Conservation (phyloP, 139 green algal species). For the Closterium sp. region DNA sequence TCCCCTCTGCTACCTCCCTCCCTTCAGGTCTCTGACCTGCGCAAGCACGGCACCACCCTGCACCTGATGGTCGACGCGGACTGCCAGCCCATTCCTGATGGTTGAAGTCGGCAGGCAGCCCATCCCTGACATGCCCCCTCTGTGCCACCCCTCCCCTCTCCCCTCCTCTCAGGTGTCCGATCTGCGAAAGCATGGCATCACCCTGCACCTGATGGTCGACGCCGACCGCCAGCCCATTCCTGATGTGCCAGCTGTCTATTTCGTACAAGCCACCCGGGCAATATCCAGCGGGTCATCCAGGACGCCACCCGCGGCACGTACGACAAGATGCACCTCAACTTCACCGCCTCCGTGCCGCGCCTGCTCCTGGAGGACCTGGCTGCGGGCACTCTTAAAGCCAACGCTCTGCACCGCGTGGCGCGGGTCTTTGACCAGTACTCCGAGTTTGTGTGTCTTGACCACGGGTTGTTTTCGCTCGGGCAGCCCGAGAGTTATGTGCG, state of each 20-base stretch:
- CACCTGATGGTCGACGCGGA: constrained; percentile 83
- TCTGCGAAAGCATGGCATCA: constrained; percentile 88
- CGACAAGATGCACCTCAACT: constrained; percentile 92
- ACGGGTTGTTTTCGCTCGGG: constrained; percentile 82
- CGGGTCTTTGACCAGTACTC: constrained; percentile 88
- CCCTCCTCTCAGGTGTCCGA: constrained; percentile 67
- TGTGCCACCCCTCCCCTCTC: neutral
- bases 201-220: constrained; percentile 88
- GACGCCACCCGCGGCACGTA: constrained; percentile 82
- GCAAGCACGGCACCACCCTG: constrained; percentile 92
- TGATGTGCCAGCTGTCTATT: constrained; percentile 96
- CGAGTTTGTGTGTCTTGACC: constrained; percentile 85
- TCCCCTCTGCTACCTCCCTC: no score
- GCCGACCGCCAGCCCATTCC: constrained; percentile 84
- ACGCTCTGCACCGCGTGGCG: constrained; percentile 47
- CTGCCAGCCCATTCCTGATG: constrained; percentile 89
- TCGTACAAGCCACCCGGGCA: constrained; percentile 74
- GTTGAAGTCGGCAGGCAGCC: constrained; percentile 53
- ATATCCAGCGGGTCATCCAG: constrained; percentile 69
- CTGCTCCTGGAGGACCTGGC: constrained; percentile 74
- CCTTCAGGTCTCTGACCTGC: constrained; percentile 85
- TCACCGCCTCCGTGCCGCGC: constrained; percentile 68
- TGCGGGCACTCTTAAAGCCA: constrained; percentile 63
- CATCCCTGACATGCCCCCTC: neutral
- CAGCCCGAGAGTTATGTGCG: constrained; percentile 78